Evolutionary conservation across 371 early-diverging fungal species (phyloP).

Genomic region (Mucor circinelloides): DNA sequence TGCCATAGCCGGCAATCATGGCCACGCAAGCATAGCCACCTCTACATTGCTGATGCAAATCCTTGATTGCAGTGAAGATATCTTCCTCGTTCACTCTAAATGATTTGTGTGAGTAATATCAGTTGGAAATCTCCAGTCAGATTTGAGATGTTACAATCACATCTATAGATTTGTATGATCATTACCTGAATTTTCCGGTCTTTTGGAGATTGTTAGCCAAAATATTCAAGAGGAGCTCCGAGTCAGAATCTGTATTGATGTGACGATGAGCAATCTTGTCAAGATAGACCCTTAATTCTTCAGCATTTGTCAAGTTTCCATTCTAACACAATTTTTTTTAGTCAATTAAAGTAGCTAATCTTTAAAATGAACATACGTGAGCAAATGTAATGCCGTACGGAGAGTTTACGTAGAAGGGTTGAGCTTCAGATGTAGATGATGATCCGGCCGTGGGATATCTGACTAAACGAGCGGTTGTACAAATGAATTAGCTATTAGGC

Average conservation of each 20-base stretch:
- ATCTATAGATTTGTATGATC: not conserved
- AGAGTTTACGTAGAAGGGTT: constrained; percentile 98
- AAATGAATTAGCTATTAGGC: not conserved
- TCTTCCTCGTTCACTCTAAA: constrained; percentile 96
- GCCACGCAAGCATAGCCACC: constrained; percentile 96
- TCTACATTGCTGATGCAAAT: constrained; percentile 77
- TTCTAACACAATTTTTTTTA: constrained; percentile 59
- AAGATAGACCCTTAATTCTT: constrained; percentile 80
- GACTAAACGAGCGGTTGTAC: constrained; percentile 52
- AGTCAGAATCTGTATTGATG: constrained; percentile 98
- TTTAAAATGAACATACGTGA: constrained; percentile 64
- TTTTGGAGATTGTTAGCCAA: constrained; percentile 90
- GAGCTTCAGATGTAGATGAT: constrained; percentile 92
- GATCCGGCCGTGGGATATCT: constrained; percentile 97
- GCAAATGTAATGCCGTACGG: constrained; percentile 96
- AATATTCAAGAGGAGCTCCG: constrained; percentile 94
- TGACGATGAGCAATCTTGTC: constrained; percentile 96
- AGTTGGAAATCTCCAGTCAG: not conserved
- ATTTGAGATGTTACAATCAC: not conserved
- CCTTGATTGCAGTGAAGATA: constrained; percentile 87
- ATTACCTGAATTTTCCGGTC: constrained; percentile 89
- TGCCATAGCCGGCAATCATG: constrained; percentile 94
- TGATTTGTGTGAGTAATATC: constrained; percentile 1
- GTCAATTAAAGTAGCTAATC: not conserved
- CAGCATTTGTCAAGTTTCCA: constrained; percentile 94